Evolutionary conservation across 352 stramenopile genomes (phyloP).

Genomic region (Globisporangium carolinianum): DNA sequence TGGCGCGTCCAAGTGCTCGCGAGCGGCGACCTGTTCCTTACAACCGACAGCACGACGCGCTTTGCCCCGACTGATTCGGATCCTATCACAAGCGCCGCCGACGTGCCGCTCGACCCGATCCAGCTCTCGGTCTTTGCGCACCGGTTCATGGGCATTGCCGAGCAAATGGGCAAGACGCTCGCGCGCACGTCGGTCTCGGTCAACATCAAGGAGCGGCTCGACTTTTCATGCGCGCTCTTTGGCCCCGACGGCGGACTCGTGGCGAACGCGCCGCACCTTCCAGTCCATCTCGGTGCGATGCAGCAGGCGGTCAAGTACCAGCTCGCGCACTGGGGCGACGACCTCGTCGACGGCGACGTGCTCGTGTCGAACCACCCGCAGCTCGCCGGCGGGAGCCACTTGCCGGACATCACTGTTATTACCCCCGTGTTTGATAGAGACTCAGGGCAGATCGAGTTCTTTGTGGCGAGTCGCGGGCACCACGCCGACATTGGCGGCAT

Average conservation of each 20-base stretch:
- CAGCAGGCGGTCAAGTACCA: conserved; percentile 96
- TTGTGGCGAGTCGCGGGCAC: conserved; percentile 96
- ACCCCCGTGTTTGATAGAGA: conserved; percentile 96
- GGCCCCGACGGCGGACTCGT: conserved; percentile 97
- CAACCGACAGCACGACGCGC: conserved; percentile 23
- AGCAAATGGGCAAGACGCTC: conserved; percentile 98
- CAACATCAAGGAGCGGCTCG: conserved; percentile 99
- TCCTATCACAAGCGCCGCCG: conserved; percentile 1
- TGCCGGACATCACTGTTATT: conserved; percentile 99
- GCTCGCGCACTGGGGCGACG: conserved; percentile 83
- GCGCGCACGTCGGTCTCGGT: conserved; percentile 95
- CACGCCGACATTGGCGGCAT: conserved; percentile 98
- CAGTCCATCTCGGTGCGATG: conserved; percentile 98
- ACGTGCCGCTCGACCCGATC: conserved; percentile 90
- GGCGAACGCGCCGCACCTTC: conserved; percentile 98
- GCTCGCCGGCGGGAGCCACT: conserved; percentile 93
- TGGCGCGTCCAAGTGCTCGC: conserved; percentile 91
- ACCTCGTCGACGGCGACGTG: conserved; percentile 95
- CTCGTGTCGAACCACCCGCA: conserved; percentile 99
- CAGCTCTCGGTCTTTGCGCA: conserved; percentile 96
- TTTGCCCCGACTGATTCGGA: too few relatives aligned
- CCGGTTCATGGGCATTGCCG: conserved; percentile 99
- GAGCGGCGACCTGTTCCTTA: conserved; percentile 95
- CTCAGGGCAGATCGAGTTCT: conserved; percentile 93
- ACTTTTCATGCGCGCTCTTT: conserved; percentile 99